A percentile compares a stretch with the other conserved stretches of the same genome.
Conservation (phyloP, 2,329 filamentous ascomycete genomes). For the Colletotrichum trifolii region DNA sequence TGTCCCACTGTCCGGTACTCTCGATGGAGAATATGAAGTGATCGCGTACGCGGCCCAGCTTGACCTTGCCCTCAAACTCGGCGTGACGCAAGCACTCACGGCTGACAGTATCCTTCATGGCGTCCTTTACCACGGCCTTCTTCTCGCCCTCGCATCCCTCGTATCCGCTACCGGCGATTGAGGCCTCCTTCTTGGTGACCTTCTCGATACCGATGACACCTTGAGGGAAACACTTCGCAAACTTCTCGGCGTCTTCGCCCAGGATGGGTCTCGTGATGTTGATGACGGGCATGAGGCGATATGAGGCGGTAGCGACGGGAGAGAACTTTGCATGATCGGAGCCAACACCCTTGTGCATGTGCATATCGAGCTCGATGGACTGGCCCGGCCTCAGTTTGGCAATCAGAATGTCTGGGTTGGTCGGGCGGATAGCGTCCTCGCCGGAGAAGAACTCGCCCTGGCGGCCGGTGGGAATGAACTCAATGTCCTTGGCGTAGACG, state of each 20-base stretch:
- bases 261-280: conserved; percentile 85
- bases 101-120: conserved; percentile 95
- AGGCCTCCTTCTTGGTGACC: conserved; percentile 75
- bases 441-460: conserved; percentile 75
- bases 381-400: conserved; percentile 94
- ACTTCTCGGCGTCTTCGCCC: conserved; percentile 88
- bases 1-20: conserved; percentile 94
- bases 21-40: conserved; percentile 98
- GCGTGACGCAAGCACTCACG: conserved; percentile 90
- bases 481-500: conserved; percentile 82
- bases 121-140: conserved; percentile 87
- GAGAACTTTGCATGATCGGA: conserved; percentile 97
- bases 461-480: conserved; percentile 79
- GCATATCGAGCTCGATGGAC: conserved; percentile 85
- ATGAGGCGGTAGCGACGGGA: conserved; percentile 93
- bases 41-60: conserved; percentile 87
- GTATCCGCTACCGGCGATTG: conserved; percentile 70
- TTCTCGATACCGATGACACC: conserved; percentile 87
- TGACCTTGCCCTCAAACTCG: conserved; percentile 96
- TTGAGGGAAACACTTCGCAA: conserved; percentile 86
- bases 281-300: conserved; percentile 90
- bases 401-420: conserved; percentile 92
- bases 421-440: conserved; percentile 75
- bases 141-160: conserved; percentile 80
- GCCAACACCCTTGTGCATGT: conserved; percentile 94